Base-by-base conservation (phyloP, 2,329 filamentous ascomycete genomes). In the Penicillium sp. region DNA sequence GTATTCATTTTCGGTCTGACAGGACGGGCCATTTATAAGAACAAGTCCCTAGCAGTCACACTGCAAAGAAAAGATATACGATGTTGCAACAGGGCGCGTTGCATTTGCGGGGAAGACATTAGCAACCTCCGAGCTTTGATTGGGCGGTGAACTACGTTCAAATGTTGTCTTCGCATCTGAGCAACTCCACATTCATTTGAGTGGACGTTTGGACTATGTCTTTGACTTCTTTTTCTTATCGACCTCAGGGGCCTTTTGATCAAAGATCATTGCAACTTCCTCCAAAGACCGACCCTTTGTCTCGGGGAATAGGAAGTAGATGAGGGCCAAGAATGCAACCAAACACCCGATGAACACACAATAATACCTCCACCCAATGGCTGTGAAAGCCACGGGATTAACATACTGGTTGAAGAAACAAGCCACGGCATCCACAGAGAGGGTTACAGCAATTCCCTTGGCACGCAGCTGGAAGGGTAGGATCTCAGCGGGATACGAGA, bases 401-500 rank as follows among this genome's bases (percentile, higher is more conserved):
- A 74, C 75, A 49, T 74, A 77, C 50, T 71, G 69, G 58, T 77
- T 77, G 61, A 77, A 77, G 43, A 63, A 66, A 64, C 69, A 61
- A 4, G 64, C 67, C 4, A 65, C 47, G 2, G 62, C 61, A 66
- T 68, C 63, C 48, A 67, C 48, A 56, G 62, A 36, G 13, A 68
- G 58, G 13, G 59, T 65, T 22, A 69, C 56, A 27, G 70, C 66
- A 36, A 71, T 58, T 5, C 71, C 74, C 52, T 70, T 69, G 22
- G 71, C 65, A 7, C 75, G 72, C 11, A 75, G 62, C 16, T 67
- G 64, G 55, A 67, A 77, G 0, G 74, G 75, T 13, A 69, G 67
- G 16, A 67, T 71, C 57, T 71, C 68, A 21, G 64, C 63, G 2
- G 64, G 62, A 47, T 71, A 71, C 2, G 66, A 58, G 43, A 69